Evolutionary conservation across 148 eudicot species (phyloP).

Genomic region (Camellia lanceoleosa): DNA sequence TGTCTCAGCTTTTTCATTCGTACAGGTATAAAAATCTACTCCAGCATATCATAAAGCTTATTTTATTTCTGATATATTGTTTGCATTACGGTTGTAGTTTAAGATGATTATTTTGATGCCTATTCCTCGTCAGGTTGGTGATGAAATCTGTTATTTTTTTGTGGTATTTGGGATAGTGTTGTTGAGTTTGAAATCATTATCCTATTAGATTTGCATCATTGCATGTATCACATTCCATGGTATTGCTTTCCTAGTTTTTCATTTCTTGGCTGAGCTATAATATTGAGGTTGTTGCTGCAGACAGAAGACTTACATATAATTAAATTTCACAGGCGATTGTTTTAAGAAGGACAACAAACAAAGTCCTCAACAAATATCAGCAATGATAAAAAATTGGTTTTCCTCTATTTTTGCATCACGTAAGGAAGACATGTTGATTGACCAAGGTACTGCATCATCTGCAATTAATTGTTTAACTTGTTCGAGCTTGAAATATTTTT

Average conservation of each 20-base stretch:
- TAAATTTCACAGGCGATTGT: constrained; percentile 34
- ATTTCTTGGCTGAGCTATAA: not conserved
- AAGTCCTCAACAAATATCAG: constrained; percentile 21
- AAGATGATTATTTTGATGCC: not conserved
- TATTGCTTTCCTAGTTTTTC: not conserved
- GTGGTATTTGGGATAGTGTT: not conserved
- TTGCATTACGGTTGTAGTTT: not conserved
- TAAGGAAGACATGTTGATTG: constrained; percentile 11
- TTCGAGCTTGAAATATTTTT: not conserved
- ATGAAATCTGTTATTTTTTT: not conserved
- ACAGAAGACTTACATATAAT: not conserved
- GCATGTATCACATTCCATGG: not conserved
- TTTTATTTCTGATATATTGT: not conserved
- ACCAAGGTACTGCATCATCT: constrained; percentile 26
- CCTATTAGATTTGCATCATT: not conserved
- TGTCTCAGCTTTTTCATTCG: constrained; percentile 83
- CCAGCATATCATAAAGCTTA: not conserved
- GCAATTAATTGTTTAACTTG: not conserved
- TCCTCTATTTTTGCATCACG: constrained; percentile 27
- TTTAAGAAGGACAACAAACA: constrained; percentile 24
- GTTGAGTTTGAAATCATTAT: not conserved
- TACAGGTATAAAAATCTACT: constrained; percentile 36
- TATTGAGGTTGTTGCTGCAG: not conserved
- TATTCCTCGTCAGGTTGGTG: constrained; percentile 1
- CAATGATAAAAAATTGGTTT: constrained; percentile 37